Percentiles rank a stretch among this genome's conserved stretches.
Evolutionary conservation across 495 filamentous ascomycete genomes (phyloP).

Genomic region (Chaetomium cochliodes): DNA sequence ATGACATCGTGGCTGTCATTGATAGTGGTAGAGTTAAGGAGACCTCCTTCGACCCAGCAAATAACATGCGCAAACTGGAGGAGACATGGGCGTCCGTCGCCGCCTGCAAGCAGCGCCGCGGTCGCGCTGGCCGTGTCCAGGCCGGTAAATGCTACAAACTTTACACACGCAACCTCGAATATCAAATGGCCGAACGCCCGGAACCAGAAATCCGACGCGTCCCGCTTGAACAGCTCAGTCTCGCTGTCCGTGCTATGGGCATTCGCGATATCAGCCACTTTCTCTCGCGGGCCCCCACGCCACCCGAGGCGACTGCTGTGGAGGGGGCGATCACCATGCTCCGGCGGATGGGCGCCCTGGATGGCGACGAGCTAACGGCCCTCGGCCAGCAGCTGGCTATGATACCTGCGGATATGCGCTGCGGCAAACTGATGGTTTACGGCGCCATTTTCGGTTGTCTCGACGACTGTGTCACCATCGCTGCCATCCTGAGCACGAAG

Average conservation of each 20-base stretch:
- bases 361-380: conserved; percentile 79
- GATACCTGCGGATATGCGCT: conserved; percentile 92
- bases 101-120: conserved; percentile 94
- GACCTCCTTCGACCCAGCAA: conserved; percentile 87
- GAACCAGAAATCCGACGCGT: conserved; percentile 93
- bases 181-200: conserved; percentile 82
- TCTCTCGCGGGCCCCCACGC: conserved; percentile 81
- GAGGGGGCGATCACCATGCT: conserved; percentile 78
- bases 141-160: conserved; percentile 94
- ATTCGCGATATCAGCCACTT: conserved; percentile 76
- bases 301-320: conserved; percentile 79
- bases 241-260: conserved; percentile 94
- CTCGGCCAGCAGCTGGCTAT: conserved; percentile 86
- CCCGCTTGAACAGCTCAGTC: conserved; percentile 88
- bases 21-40: conserved; percentile 95
- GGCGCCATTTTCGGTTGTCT: conserved; percentile 91
- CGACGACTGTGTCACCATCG: conserved; percentile 83
- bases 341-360: conserved; percentile 81
- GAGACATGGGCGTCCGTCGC: conserved; percentile 95
- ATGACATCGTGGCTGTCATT: conserved; percentile 94
- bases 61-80: conserved; percentile 89
- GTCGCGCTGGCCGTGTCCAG: conserved; percentile 87
- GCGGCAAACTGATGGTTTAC: conserved; percentile 92
- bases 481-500: conserved; percentile 80
- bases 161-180: conserved; percentile 80